These are phyloP conservation scores for Gigaspora rosea DNA, from an alignment of 192 early-diverging fungal species.

Conservation along the genomic window DNA sequence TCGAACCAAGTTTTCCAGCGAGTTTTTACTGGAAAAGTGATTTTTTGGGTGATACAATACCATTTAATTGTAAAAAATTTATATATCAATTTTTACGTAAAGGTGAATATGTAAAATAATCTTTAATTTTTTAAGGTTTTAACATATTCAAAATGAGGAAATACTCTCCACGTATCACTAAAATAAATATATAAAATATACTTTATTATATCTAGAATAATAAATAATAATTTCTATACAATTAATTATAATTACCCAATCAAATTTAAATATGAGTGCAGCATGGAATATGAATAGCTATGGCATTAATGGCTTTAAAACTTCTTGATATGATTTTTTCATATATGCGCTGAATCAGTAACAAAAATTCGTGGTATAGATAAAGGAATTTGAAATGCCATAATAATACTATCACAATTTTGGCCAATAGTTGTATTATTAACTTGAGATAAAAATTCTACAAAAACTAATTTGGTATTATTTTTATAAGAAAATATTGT, in stretches of 20 bases:
- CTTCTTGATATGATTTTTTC: too few relatives aligned
- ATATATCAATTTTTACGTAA: background rate
- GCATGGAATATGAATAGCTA: too few relatives aligned
- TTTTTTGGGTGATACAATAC: background rate
- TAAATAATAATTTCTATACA: too few relatives aligned
- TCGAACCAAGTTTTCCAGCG: background rate
- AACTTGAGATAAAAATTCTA: background rate
- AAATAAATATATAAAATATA: background rate
- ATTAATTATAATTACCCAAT: too few relatives aligned
- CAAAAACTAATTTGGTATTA: too few relatives aligned
- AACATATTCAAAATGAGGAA: constrained; percentile 5
- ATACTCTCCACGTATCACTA: background rate
- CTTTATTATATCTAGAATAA: too few relatives aligned
- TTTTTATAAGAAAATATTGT: background rate
- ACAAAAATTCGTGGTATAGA: background rate
- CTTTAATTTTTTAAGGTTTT: constrained; percentile 6
- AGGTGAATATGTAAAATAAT: constrained; percentile 1
- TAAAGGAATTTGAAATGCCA: background rate
- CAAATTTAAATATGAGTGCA: too few relatives aligned
- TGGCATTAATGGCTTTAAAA: too few relatives aligned
- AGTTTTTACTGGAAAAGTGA: background rate
- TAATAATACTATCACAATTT: background rate
- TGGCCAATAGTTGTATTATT: too few relatives aligned
- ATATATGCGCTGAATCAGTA: background rate
- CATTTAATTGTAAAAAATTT: background rate